Evolutionary conservation across 495 filamentous ascomycete genomes (phyloP), one percentile per base, ranked within the genome.

Genomic region (Tuber microsphaerosporum): DNA sequence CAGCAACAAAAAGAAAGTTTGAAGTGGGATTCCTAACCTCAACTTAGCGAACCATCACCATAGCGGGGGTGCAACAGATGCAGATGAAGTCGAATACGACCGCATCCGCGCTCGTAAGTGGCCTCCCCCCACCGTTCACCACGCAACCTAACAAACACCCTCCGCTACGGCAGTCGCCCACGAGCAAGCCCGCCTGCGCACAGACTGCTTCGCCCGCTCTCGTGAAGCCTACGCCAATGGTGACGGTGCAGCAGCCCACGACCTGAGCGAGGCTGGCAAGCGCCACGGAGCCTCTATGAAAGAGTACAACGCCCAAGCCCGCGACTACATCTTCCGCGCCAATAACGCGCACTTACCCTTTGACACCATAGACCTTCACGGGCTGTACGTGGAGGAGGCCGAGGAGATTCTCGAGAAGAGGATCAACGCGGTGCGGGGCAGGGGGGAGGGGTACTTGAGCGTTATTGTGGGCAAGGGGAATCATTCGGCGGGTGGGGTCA

Each of bases 401-500:
- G 92, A 97, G 87, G 88, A 93, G 69, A 94, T 97, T 56, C 84
- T 97, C 39, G 92, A 93, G 84, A 86, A 90, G 84, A 87, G 94
- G 74, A 94, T 99, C 74, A 87, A 89, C 72, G 90, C 91, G 75
- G 93, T 92, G 69, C 89, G 88, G 81, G 77, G 86, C 56, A 86
- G 89, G 71, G 92, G 92, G 0, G 91, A 96, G 84, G 88, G 84
- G 14, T 91, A 94, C 86, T 84, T 99, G 68, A 89, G 94, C 84
- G 90, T 92, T 86, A 97, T 99, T 82, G 96, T 98, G 37, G 95
- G 95, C 69, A 97, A 93, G 85, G 95, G 95, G 4, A 95, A 94
- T 84, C 96, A 99, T 84, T 92, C 89, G 42, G 85, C 83, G 2
- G 87, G 89, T 75, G 90, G 92, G 79, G 87, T 97, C 68, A 91